phyloP scores from a whole-genome alignment of 83 land plant species.

The Larix sibirica region DNA sequence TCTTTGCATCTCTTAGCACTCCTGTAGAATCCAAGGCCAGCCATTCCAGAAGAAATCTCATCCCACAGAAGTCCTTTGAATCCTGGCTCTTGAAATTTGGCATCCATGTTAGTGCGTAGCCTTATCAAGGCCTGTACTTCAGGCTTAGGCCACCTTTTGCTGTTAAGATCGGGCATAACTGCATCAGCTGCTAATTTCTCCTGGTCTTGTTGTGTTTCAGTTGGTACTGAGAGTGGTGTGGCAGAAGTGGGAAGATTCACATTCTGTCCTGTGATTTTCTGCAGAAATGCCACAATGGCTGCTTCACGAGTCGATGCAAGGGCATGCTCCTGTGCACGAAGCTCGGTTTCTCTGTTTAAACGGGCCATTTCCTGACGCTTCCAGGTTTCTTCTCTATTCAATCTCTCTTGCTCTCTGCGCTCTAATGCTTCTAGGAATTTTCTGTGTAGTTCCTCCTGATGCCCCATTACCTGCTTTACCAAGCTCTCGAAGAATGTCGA shows the following conservation, averaged over 20 bases:
- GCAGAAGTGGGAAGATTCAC: conserved; percentile 20
- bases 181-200: background rate
- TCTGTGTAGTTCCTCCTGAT: conserved; percentile 74
- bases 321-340: conserved; percentile 57
- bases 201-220: background rate
- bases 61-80: conserved; percentile 83
- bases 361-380: conserved; percentile 60
- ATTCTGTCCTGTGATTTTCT: conserved; percentile 59
- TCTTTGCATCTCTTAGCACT: conserved; percentile 92
- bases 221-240: background rate
- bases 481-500: conserved; percentile 59
- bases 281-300: conserved; percentile 67
- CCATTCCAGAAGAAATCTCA: conserved; percentile 74
- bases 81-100: conserved; percentile 57
- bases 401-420: conserved; percentile 70
- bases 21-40: conserved; percentile 64
- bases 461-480: conserved; percentile 70
- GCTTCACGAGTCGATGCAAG: conserved; percentile 63
- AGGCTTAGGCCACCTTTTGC: conserved; percentile 87
- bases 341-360: conserved; percentile 52
- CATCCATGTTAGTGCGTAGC: conserved; percentile 59
- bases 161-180: background rate
- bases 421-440: conserved; percentile 73
- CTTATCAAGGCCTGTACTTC: conserved; percentile 84
- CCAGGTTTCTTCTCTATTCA: conserved; percentile 76